phyloP scores from a whole-genome alignment of 257 asterid species.

The Penstemon davidsonii region DNA sequence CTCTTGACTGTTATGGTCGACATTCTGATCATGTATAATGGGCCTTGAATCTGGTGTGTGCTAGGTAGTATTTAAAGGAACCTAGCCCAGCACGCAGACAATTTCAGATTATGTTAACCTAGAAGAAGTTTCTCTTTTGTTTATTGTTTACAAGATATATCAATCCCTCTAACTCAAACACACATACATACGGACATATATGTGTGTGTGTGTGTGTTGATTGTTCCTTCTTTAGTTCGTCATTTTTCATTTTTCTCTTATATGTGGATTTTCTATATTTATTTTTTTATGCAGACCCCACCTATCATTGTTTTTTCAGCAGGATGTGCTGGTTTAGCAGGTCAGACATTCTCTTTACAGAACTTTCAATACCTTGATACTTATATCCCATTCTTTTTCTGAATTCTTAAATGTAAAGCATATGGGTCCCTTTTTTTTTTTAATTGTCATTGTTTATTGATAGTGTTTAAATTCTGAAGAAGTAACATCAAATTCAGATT shows the following conservation, averaged over 20 bases:
- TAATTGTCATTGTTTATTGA: background rate
- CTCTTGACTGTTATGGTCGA: no score
- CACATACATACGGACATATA: no score
- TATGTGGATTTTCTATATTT: slow-evolving; percentile 13
- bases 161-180: no score
- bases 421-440: slow-evolving; percentile 1
- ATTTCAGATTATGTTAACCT: no score
- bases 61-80: no score
- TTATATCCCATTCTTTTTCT: background rate
- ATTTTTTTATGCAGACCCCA: slow-evolving; percentile 65
- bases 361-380: slow-evolving; percentile 13
- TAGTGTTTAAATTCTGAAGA: slow-evolving; percentile 13
- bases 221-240: background rate
- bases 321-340: slow-evolving; percentile 90
- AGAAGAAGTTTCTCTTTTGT: no score
- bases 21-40: no score
- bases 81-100: no score
- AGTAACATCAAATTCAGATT: background rate
- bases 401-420: slow-evolving; percentile 12
- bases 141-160: no score
- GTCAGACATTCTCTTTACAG: slow-evolving; percentile 39
- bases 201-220: background rate
- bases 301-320: slow-evolving; percentile 86
- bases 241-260: slow-evolving; percentile 5
- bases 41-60: no score